Base-by-base conservation (phyloP, 202 grass and related monocot species). In the Miscanthus sacchariflorus region DNA sequence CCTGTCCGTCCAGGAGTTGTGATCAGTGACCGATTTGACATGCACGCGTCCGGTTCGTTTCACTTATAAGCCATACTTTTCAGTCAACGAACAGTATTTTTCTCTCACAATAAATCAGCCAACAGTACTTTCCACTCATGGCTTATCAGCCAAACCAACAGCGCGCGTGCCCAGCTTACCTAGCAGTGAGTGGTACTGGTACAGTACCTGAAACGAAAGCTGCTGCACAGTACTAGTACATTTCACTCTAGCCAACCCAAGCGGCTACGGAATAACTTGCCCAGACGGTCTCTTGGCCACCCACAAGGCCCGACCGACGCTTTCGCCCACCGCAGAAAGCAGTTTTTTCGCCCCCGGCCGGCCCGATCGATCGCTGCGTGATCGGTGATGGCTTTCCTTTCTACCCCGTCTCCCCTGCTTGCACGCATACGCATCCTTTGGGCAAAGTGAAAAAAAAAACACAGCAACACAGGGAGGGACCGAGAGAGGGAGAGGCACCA, bases 371-470 rank as follows among this genome's bases (percentile, higher is more conserved):
- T n/a, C 19, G 19, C 19, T n/a, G 56, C 54, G 56, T 59, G 54
- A 18, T 6, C 17, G 12, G 19, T 1, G 59, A 63, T 24, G 9
- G 59, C n/a, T 64, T 25, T 24, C n/a, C 23, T 64, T 64, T 25
- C 23, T 64, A 64, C 61, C 9, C 61, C 9, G 2, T 64, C 61
- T 64, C n/a, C 61, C 4, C 85, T 19, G 58, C 61, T 61, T 81
- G 69, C 76, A 87, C 18, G 74, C 48, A 77, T 77, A 80, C 17
- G 74, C 48, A 21, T 81, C 69, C 76, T 91, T 85, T 81, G 82
- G 36, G 30, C 85, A 91, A 85, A 88, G 81, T 72, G 72, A 46
- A 70, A 77, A 54, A 13, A 30, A 36, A 36, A 36, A 13, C 1
- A 46, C 45, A 52, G 0, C 15, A 10, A 13, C 11, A 46, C 21